Base-by-base conservation (phyloP, 192 early-diverging fungal species). In the Linnemannia exigua region DNA sequence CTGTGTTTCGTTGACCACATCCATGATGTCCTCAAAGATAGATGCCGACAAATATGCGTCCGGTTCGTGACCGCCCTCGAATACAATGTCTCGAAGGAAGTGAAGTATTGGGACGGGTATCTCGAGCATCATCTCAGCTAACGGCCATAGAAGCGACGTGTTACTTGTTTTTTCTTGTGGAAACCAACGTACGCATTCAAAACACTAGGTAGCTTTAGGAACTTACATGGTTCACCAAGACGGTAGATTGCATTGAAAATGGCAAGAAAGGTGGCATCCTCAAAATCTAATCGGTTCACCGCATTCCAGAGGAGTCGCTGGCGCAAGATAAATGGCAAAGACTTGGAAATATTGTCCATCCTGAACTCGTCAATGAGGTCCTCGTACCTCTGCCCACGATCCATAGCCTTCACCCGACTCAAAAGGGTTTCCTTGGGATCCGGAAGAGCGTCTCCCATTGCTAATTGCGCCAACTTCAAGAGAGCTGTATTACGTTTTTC, bases 11-110 rank as follows among this genome's bases (percentile, higher is more conserved):
- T 38, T 14, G 25, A 86, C 77, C 28, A 80, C 31, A 12, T 76
- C 58, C 84, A 86, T 86, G 25, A 86, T 71, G 8, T 80, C 84
- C 5, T 77, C 74, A 69, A 86, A 86, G 5, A 86, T 73, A 11
- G 72, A 74, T 1, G 61, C 38, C 1, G 70, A 70, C 28, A 86
- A 16, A 47, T 73, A 86, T 0, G 79, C 84, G 0, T 86, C 74
- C 4, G 79, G 25, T 20, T 86, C 84, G 25, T 86, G 67, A 0
- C 84, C 84, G 50, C 50, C 69, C 8, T 72, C 38, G 51, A 86
- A 86, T 41, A 70, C 67, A n/a, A 86, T 35, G 19, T 58, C 17
- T 31, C 84, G 51, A 33, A 86, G 66, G 25, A 73, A 80, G 15
- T 48, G 46, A 5, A 86, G 54, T 6, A 77, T 75, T 1, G 54